Conservation (phyloP, 2,329 filamentous ascomycete genomes). For the Sporothrix pseudoabietina region DNA sequence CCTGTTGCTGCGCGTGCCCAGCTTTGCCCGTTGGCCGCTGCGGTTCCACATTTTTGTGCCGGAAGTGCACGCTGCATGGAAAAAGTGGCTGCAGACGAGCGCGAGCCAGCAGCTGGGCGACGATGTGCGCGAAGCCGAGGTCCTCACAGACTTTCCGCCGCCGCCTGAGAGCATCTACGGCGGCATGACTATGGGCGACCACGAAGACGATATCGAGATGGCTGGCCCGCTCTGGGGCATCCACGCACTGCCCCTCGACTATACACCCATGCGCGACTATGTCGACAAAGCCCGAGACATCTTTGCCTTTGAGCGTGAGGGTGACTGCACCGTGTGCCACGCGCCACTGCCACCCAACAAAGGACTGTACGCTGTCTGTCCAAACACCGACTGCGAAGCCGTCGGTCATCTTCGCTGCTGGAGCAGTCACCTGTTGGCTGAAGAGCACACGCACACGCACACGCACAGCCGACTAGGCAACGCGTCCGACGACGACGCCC, state of each 20-base stretch:
- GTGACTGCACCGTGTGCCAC: conserved; percentile 57
- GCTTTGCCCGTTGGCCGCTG: conserved; percentile 83
- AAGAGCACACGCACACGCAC: conserved; percentile 37
- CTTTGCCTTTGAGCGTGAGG: conserved; percentile 59
- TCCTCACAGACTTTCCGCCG: conserved; percentile 57
- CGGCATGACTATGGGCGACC: conserved; percentile 12
- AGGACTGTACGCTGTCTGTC: conserved; percentile 61
- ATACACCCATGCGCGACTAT: conserved; percentile 55
- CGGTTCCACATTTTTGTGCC: conserved; percentile 74
- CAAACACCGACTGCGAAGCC: conserved; percentile 55
- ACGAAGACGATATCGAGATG: background rate
- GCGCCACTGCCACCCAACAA: conserved; percentile 49
- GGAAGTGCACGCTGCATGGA: conserved; percentile 72
- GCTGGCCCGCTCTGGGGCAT: conserved; percentile 49
- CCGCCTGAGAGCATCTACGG: conserved; percentile 32
- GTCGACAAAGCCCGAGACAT: conserved; percentile 58
- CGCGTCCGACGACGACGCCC: conserved; percentile 34
- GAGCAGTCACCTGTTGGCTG: conserved; percentile 54
- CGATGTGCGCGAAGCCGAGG: conserved; percentile 48
- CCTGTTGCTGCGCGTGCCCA: conserved; percentile 73
- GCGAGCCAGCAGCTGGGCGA: conserved; percentile 36
- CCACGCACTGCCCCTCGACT: conserved; percentile 58
- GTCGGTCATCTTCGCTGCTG: conserved; percentile 64
- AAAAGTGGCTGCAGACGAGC: conserved; percentile 51
- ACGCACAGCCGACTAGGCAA: no score